Evolutionary conservation across 2,329 filamentous ascomycete species (phyloP).

Genomic region (Chaetomium olivaceum): DNA sequence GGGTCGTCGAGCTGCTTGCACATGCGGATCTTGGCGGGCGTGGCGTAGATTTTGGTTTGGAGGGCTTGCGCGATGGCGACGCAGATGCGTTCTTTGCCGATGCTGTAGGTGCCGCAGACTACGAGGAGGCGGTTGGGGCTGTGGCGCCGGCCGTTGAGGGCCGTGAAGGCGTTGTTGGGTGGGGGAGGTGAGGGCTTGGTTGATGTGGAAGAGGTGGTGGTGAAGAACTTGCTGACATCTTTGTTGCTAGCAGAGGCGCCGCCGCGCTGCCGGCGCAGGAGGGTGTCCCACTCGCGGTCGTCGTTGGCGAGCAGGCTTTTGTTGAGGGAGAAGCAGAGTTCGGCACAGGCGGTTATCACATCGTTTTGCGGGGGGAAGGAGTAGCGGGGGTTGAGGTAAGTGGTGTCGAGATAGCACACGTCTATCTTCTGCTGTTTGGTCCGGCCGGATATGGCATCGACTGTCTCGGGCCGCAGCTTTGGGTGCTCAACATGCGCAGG

Average conservation of each 20-base stretch:
- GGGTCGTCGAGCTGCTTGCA: conserved; percentile 82
- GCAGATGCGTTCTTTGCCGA: conserved; percentile 96
- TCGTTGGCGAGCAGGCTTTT: conserved; percentile 40
- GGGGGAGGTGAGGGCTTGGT: conserved; percentile 29
- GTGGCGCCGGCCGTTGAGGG: conserved; percentile 25
- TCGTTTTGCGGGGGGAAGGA: conserved; percentile 87
- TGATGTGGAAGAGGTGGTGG: conserved; percentile 10
- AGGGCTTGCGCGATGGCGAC: conserved; percentile 87
- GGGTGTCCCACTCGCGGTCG: conserved; percentile 49
- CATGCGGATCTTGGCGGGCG: conserved; percentile 78
- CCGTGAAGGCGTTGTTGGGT: conserved; percentile 32
- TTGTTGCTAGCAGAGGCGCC: conserved; percentile 42
- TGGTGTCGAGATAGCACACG: conserved; percentile 95
- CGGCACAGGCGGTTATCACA: conserved; percentile 83
- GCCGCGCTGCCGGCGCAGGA: conserved; percentile 40
- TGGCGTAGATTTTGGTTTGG: conserved; percentile 84
- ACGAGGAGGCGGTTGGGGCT: conserved; percentile 73
- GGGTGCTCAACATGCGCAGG: conserved; percentile 81
- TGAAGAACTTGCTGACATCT: conserved; percentile 56
- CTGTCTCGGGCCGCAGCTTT: conserved; percentile 71
- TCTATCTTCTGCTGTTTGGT: conserved; percentile 83
- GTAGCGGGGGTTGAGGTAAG: conserved; percentile 93
- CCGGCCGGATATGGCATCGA: conserved; percentile 71
- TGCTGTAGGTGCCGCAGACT: conserved; percentile 94
- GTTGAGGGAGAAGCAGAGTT: conserved; percentile 68